Base-by-base conservation (phyloP, 306 rosid species). In the Alnus rubra region DNA sequence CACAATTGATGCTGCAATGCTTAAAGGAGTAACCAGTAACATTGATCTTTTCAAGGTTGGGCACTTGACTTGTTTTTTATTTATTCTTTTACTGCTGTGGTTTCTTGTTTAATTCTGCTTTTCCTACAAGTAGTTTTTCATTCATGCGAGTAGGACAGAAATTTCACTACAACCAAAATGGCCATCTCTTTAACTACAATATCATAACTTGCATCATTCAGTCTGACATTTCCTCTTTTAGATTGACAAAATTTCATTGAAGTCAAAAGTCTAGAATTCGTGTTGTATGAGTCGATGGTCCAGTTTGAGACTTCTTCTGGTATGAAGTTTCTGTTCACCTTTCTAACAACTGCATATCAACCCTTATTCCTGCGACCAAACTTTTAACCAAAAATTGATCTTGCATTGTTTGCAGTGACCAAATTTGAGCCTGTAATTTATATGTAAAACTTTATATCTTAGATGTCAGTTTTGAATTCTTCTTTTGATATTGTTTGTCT, bases 1-100 rank as follows among this genome's bases (percentile, higher is more conserved):
- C 35, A 93, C 98, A 60, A 92, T 95, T 88, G 93, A 91, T 87
- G 97, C 99, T 33, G 98, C 99, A 78, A 95, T 84, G 79, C 88
- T 95, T 75, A 51, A 87, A 83, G 98, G 99, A 85, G 93, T 95
- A 91, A 96, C 99, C 47, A 95, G 96, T 83, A 95, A 95, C 86
- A 91, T 95, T 58, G 99, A 95, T 89, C 98, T 95, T 83, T 88
- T 95, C 86, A 91, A 95, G 98, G 98, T 95, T 79, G 56, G 58
- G 73, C 55, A 48, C 73, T 86, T 63, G 55, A 58, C 75, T 82
- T 67, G 78, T 12, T 62, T 78, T 76, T 70, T 51, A 42, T 79
- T 14, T 80, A 67, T 81, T 44, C 58, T 48, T 39, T 30, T 62
- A 18, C 70, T 4, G 37, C 18, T 35, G 10, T 64, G 15, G 9